Conservation (phyloP, 2,329 filamentous ascomycete species). For the Fusarium fracticaudum region DNA sequence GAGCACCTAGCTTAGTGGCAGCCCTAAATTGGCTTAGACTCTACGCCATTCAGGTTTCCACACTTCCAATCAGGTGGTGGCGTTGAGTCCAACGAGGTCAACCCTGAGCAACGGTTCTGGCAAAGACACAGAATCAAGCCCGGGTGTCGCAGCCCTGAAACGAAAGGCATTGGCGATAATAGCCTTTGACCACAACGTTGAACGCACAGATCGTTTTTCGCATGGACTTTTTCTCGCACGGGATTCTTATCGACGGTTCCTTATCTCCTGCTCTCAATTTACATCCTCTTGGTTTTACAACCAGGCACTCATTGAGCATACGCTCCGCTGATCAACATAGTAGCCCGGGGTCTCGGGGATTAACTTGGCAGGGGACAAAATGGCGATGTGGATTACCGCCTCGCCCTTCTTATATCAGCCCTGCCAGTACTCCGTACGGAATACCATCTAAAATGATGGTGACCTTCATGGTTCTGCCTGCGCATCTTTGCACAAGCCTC, state of each 20-base stretch:
- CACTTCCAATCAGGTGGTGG: constrained; percentile 17
- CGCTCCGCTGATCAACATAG: constrained; percentile 1
- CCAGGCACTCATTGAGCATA: background rate
- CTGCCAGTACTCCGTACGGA: background rate
- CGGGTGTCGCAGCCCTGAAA: constrained; percentile 37
- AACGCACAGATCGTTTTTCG: background rate
- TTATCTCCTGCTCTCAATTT: background rate
- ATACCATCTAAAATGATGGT: constrained; percentile 29
- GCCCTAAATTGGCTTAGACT: constrained; percentile 19
- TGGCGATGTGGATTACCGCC: constrained; percentile 24
- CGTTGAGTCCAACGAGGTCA: constrained; percentile 11
- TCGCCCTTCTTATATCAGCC: constrained; percentile 14
- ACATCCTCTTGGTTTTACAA: background rate
- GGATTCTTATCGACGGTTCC: background rate
- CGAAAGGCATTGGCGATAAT: constrained; percentile 26
- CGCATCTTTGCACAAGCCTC: background rate
- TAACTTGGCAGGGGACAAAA: constrained; percentile 1
- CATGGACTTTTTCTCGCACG: background rate
- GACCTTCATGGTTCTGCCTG: constrained; percentile 7
- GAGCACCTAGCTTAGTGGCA: constrained; percentile 30
- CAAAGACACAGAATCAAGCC: constrained; percentile 22
- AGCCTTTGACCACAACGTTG: constrained; percentile 23
- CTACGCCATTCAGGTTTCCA: background rate
- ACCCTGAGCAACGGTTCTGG: constrained; percentile 23
- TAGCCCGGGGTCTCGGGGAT: background rate